A percentile compares a stretch with the other conserved stretches of the same genome.
Conservation (phyloP, 352 stramenopile genomes). For the Phytophthora hibernalis region DNA sequence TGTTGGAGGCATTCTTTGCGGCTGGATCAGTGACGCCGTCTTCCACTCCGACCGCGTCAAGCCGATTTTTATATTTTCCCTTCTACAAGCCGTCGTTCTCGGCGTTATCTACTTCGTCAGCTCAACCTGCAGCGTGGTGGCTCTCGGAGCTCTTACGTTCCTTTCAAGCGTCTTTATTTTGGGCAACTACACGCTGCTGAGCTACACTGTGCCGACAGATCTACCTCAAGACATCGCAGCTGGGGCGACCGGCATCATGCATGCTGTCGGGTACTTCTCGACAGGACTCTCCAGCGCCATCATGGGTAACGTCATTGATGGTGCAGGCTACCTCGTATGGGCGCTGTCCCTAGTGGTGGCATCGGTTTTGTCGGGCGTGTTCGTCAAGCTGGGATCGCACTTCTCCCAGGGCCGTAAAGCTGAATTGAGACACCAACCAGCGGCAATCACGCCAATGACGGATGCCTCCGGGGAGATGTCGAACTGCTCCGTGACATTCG, state of each 20-base stretch:
- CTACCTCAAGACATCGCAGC: constrained; percentile 75
- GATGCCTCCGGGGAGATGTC: constrained; percentile 24
- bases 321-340: constrained; percentile 66
- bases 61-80: constrained; percentile 78
- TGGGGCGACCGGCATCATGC: constrained; percentile 70
- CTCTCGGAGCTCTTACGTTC: constrained; percentile 68
- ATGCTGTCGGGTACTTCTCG: constrained; percentile 70
- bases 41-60: constrained; percentile 74
- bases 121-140: constrained; percentile 51
- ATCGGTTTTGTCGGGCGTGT: constrained; percentile 64
- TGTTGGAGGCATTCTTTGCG: constrained; percentile 71
- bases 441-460: constrained; percentile 12
- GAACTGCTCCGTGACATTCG: constrained; percentile 18
- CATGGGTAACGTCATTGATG: constrained; percentile 70
- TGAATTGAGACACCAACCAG: constrained; percentile 36
- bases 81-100: constrained; percentile 64
- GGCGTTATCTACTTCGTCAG: constrained; percentile 66
- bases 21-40: constrained; percentile 74
- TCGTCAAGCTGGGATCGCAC: constrained; percentile 65
- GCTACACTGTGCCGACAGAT: constrained; percentile 78
- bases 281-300: constrained; percentile 68
- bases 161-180: constrained; percentile 73
- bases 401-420: constrained; percentile 46
- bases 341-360: constrained; percentile 62
- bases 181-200: constrained; percentile 79